phyloP scores from a whole-genome alignment of 345 rosid genomes.

The Gossypium thurberi region DNA sequence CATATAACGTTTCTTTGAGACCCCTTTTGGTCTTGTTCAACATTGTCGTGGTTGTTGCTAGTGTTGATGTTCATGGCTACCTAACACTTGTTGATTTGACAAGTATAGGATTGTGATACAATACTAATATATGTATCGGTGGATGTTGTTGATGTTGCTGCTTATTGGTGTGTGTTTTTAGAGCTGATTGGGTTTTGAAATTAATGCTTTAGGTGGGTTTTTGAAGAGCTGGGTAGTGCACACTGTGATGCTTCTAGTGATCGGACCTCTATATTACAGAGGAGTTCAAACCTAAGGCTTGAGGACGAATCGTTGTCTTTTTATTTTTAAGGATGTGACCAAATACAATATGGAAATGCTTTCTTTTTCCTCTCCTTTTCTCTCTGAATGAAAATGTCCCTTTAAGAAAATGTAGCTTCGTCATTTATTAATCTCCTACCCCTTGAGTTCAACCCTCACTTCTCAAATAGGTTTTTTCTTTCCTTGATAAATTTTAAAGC shows the following conservation, averaged over 20 bases:
- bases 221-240: neutral
- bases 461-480: neutral
- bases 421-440: too few species aligned
- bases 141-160: neutral
- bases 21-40: neutral
- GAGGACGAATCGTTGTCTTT: neutral
- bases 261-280: neutral
- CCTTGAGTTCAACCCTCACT: neutral
- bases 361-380: too few species aligned
- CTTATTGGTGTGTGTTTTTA: neutral
- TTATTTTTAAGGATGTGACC: neutral
- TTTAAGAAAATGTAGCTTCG: too few species aligned
- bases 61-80: neutral
- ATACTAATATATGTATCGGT: neutral
- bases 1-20: conserved; percentile 24
- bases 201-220: neutral
- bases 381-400: too few species aligned
- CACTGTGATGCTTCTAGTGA: neutral
- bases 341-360: too few species aligned
- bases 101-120: neutral
- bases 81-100: neutral
- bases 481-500: neutral
- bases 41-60: neutral
- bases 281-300: neutral
- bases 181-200: neutral